Evolutionary conservation across 768 basidiomycete species (phyloP).

Genomic region (Boletus sensibilis): DNA sequence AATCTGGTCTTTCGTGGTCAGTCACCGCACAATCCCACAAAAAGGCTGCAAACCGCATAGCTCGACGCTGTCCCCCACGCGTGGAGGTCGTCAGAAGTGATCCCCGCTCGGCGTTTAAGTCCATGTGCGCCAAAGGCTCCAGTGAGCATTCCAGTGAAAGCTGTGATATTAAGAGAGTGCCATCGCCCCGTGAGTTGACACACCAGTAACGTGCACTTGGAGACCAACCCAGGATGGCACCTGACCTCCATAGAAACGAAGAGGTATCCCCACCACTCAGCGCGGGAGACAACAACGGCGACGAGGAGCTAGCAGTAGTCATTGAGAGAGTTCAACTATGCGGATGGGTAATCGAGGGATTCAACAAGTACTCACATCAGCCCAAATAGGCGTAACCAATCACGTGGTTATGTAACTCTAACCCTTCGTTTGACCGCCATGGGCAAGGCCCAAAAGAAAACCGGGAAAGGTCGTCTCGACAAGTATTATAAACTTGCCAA

Average conservation of each 20-base stretch:
- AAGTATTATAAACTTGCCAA: slow-evolving; percentile 97
- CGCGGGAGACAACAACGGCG: slow-evolving; percentile 29
- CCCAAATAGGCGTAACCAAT: slow-evolving; percentile 21
- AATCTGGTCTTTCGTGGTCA: slow-evolving; percentile 42
- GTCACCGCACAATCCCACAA: neutral
- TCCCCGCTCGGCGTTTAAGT: slow-evolving; percentile 45
- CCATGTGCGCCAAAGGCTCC: slow-evolving; percentile 73
- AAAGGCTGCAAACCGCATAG: slow-evolving; percentile 52
- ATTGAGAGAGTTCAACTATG: slow-evolving; percentile 13
- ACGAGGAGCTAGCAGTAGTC: slow-evolving; percentile 23
- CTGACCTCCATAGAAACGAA: slow-evolving; percentile 42
- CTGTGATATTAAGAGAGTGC: slow-evolving; percentile 22
- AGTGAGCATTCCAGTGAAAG: slow-evolving; percentile 50
- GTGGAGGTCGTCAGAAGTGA: slow-evolving; percentile 50
- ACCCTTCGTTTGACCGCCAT: slow-evolving; percentile 34
- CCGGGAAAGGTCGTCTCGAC: slow-evolving; percentile 92
- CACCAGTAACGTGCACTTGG: neutral
- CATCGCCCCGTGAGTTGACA: neutral
- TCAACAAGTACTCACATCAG: neutral
- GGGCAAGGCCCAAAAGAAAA: slow-evolving; percentile 90
- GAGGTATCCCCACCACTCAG: slow-evolving; percentile 11
- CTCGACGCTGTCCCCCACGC: slow-evolving; percentile 63
- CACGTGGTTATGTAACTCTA: neutral
- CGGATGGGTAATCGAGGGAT: neutral
- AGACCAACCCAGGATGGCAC: slow-evolving; percentile 41